Base-by-base conservation (phyloP, 805 yeast species). In the Candida rishiriensis region DNA sequence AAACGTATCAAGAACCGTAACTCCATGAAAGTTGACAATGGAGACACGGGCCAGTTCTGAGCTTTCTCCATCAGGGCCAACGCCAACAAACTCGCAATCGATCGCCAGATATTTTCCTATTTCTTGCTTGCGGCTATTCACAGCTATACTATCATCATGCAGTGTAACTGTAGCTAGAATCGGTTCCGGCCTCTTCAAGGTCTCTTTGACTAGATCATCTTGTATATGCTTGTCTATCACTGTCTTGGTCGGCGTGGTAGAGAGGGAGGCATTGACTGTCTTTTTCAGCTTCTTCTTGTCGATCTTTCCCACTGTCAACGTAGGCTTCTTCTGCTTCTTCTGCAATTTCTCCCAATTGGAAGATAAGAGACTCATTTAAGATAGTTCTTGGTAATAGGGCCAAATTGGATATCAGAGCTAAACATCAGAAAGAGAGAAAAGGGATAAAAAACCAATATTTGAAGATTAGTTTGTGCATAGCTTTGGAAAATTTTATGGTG, bases 21-120 rank as follows among this genome's bases (percentile, higher is more conserved):
- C 76, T 0, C 97, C 97, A 56, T 78, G 83, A 60, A 73, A 88
- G 59, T 90, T 88, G 3, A 90, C 97, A 11, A 90, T 68, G 0
- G 97, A 88, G 0, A 89, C 93, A 52, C 97, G 73, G 0, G 96
- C 97, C 13, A 90, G 68, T 1, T 82, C 91, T 5, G 88, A 80
- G 38, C 72, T 78, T 10, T 60, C 47, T 6, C 95, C 95, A 10
- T 80, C 82, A 5, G 75, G 77, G 0, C 96, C 97, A 2, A 85
- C 83, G 10, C 97, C 97, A 2, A 90, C 97, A 70, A 90, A 89
- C 56, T 90, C 98, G 68, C 97, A 89, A 64, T 90, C 98, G 48
- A 90, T 78, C 1, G 96, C 88, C 2, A 89, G 47, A 53, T 76
- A 89, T 55, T 76, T 84, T 1, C 97, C 97, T 1, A 80, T 68